Percentiles rank a stretch among this genome's conserved stretches.
phyloP scores from a whole-genome alignment of 1,139 yeast genomes.

The Yamadazyma membranifaciens region DNA sequence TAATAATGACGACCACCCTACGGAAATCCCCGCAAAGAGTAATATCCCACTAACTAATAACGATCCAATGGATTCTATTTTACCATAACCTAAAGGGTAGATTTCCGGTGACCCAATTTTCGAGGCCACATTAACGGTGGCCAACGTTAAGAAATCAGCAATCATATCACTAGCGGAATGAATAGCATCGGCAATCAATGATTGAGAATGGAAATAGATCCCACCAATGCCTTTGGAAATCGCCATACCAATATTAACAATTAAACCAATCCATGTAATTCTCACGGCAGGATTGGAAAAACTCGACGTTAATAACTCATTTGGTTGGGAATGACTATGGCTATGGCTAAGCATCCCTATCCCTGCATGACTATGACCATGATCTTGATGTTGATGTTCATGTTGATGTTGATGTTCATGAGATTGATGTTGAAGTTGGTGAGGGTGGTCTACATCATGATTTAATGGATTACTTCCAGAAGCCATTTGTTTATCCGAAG shows the following conservation, averaged over 20 bases:
- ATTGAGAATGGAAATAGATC: conserved; percentile 88
- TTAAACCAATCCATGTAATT: conserved; percentile 88
- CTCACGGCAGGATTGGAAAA: conserved; percentile 78
- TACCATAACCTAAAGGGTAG: conserved; percentile 90
- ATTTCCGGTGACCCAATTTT: conserved; percentile 57
- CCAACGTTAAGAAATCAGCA: conserved; percentile 83
- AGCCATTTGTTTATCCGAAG: not conserved
- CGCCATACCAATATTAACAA: conserved; percentile 84
- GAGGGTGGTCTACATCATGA: too few relatives aligned
- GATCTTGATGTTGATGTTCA: conserved; percentile 6
- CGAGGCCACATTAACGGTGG: conserved; percentile 79
- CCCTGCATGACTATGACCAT: conserved; percentile 10
- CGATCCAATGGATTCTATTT: conserved; percentile 89
- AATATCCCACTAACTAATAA: conserved; percentile 81
- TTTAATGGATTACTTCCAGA: not conserved
- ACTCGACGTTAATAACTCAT: conserved; percentile 40
- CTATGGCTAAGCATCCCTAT: conserved; percentile 17
- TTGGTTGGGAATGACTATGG: conserved; percentile 30
- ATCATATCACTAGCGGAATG: conserved; percentile 89
- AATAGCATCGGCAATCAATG: conserved; percentile 88
- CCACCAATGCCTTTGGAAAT: conserved; percentile 88
- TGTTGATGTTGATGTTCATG: conserved; percentile 1
- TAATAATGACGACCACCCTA: conserved; percentile 83
- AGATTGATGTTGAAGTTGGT: not conserved
- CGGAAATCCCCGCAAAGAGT: conserved; percentile 83